Evolutionary conservation across 2,329 filamentous ascomycete species (phyloP).

Genomic region (Penicillium sp.): DNA sequence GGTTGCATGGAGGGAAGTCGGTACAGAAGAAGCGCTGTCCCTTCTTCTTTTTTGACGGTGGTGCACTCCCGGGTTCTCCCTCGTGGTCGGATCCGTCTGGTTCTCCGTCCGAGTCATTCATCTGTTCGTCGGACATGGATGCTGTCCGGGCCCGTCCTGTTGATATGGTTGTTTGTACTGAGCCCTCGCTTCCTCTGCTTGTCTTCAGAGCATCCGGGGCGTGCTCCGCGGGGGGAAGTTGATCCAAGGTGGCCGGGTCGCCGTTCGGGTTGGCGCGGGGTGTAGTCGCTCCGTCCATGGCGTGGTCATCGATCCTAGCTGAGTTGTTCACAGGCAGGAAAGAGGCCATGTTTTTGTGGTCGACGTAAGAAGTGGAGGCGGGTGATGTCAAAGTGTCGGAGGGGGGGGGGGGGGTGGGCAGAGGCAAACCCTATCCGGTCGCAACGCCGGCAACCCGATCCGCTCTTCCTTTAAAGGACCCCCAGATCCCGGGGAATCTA

Average conservation of each 20-base stretch:
- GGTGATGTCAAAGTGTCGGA: conserved; percentile 30
- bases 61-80: conserved; percentile 63
- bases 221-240: conserved; percentile 14
- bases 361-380: conserved; percentile 24
- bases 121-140: conserved; percentile 61
- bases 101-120: conserved; percentile 75
- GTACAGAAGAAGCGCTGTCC: conserved; percentile 95
- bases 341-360: conserved; percentile 48
- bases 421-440: conserved; percentile 23
- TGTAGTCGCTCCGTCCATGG: conserved; percentile 56
- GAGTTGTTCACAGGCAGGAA: conserved; percentile 64
- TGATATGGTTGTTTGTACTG: conserved; percentile 11
- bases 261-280: conserved; percentile 48
- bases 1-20: conserved; percentile 86
- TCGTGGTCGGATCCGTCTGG: conserved; percentile 65
- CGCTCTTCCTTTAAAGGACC: conserved; percentile 14
- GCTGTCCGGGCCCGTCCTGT: conserved; percentile 40
- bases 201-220: conserved; percentile 21
- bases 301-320: conserved; percentile 46
- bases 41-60: conserved; percentile 90
- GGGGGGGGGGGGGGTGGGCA: conserved; percentile 19
- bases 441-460: conserved; percentile 22
- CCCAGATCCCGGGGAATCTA: conserved; percentile 16
- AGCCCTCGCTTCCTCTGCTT: conserved; percentile 37
- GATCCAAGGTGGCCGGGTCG: conserved; percentile 38